Evolutionary conservation across 2,329 filamentous ascomycete genomes (phyloP), one percentile per base, ranked within the genome.

Genomic region (Pestalotiopsis sp.): DNA sequence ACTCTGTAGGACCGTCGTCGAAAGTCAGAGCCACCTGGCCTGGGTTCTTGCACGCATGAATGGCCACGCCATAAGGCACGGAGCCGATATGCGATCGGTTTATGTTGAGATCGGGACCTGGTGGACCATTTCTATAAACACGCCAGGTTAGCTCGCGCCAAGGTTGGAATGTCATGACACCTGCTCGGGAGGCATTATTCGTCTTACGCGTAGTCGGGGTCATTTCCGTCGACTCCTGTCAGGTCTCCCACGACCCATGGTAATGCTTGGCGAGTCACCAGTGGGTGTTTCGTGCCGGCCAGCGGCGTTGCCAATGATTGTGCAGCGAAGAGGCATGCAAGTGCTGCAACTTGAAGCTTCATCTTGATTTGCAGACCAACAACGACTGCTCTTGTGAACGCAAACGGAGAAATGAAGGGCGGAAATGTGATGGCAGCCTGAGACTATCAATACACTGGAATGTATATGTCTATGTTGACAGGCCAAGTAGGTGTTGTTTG

Each of bases 11-110:
- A 0, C 79, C 78, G 39, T 81, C 79, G 63, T 81, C 79, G 64
- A 76, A 80, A 0, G 78, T 80, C 24, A 81, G 70, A 20, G 79
- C 79, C 1, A 81, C 71, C n/a, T 76, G 74, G 17, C 76, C 75
- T 0, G 70, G 65, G 4, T 74, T 71, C 1, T 70, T 71, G 63
- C 79, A 81, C 39, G 71, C 67, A 62, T 68, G 73, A 62, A 79
- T 76, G 40, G 82, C 83, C 4, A 73, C 58, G 10, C 74, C 75
- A 35, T 78, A 78, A 0, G 76, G 75, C 0, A 78, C 68, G 6
- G 35, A 67, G 1, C 77, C 76, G n/a, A 75, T 14, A 22, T 48
- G 38, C 2, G 38, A 24, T 11, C 60, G 38, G 60, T 48, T 30
- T 5, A 63, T 20, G 7, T 44, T 39, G n/a, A 63, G 9, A 48